Conservation (phyloP, 176 grass and related monocot genomes). For the Urochloa ruziziensis region DNA sequence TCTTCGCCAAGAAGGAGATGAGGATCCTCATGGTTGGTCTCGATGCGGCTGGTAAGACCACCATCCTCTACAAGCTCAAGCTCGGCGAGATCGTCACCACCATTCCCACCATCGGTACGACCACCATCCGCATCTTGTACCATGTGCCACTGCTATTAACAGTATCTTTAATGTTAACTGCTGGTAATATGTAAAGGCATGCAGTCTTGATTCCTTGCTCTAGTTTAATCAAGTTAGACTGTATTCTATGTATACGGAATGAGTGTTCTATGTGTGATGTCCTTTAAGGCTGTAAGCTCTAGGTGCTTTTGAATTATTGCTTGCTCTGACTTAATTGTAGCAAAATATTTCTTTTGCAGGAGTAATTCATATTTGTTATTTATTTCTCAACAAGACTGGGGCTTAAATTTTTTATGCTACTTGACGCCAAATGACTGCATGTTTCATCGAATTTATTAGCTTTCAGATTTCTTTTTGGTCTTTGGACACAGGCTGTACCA, state of each 20-base stretch:
- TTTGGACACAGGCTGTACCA: neutral
- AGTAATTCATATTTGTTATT: neutral
- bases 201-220: neutral
- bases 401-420: neutral
- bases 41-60: constrained; percentile 88
- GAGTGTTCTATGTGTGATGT: neutral
- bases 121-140: neutral
- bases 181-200: neutral
- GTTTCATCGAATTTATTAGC: neutral
- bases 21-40: constrained; percentile 91
- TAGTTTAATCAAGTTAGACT: neutral
- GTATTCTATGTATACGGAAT: neutral
- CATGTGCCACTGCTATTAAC: neutral
- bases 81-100: constrained; percentile 92
- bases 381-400: neutral
- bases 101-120: constrained; percentile 75
- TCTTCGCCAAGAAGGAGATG: constrained; percentile 95
- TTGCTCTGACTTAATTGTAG: neutral
- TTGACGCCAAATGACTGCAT: neutral
- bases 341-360: neutral
- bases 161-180: neutral
- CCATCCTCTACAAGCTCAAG: constrained; percentile 94
- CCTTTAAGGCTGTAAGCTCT: too few relatives aligned
- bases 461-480: neutral
- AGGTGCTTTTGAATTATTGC: neutral